Conservation (phyloP, 306 rosid species). For the Medicago ruthenica region DNA sequence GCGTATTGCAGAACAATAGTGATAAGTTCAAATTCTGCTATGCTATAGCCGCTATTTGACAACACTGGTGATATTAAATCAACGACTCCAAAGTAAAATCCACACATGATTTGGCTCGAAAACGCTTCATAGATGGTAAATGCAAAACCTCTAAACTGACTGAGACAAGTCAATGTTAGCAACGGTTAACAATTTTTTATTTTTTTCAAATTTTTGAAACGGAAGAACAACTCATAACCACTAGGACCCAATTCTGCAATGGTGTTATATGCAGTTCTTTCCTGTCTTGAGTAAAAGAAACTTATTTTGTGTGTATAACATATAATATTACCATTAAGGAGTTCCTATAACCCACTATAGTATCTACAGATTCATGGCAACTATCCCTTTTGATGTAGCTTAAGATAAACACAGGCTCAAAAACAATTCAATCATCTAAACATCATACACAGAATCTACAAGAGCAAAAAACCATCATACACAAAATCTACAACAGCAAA, state of each 20-base stretch:
- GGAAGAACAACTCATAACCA: not conserved
- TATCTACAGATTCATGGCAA: conserved; percentile 26
- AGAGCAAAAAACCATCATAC: not conserved
- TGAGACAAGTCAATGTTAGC: conserved; percentile 16
- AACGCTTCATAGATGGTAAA: conserved; percentile 6
- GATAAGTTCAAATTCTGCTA: not conserved
- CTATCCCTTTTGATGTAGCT: conserved; percentile 5
- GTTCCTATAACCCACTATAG: conserved; percentile 12
- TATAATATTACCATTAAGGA: conserved; percentile 25
- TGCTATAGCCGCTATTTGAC: not conserved
- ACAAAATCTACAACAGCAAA: conserved; percentile 5
- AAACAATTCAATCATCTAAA: conserved; percentile 19
- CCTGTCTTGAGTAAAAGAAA: conserved; percentile 12
- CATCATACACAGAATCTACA: no score
- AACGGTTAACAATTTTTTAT: conserved; percentile 11
- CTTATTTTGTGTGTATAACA: conserved; percentile 29
- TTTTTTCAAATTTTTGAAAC: not conserved
- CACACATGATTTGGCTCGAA: conserved; percentile 7
- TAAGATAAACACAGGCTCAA: conserved; percentile 9
- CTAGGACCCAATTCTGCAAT: conserved; percentile 8
- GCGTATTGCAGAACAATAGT: no score
- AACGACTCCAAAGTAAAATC: not conserved
- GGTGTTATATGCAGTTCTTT: not conserved
- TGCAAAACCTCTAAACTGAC: conserved; percentile 17
- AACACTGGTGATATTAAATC: not conserved